Conservation (phyloP, 345 rosid genomes). For the Lepidium didymum region DNA sequence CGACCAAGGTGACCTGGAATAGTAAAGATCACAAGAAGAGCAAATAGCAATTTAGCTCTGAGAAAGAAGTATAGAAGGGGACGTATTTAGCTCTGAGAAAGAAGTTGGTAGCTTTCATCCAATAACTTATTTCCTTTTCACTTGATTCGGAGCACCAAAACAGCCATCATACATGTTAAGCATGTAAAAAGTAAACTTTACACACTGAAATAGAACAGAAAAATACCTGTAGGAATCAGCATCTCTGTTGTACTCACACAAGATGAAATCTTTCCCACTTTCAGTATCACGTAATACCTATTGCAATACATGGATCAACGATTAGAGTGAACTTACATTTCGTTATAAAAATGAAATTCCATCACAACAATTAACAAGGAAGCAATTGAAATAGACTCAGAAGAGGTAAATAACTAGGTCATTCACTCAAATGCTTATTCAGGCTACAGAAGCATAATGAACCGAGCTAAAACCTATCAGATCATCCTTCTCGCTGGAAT, state of each 20-base stretch:
- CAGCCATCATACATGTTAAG: neutral
- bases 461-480: conserved; percentile 1
- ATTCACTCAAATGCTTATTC: neutral
- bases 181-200: neutral
- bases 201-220: neutral
- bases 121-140: neutral
- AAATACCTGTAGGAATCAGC: conserved; percentile 88
- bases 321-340: neutral
- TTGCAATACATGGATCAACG: neutral
- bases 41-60: neutral
- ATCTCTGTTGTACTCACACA: conserved; percentile 97
- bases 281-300: conserved; percentile 74
- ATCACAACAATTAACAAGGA: neutral
- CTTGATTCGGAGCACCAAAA: neutral
- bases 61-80: neutral
- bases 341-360: neutral
- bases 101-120: neutral
- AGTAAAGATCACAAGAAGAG: neutral
- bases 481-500: neutral
- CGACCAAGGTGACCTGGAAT: conserved; percentile 90
- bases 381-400: neutral
- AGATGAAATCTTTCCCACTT: conserved; percentile 67
- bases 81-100: neutral
- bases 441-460: neutral
- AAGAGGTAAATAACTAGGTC: neutral